Base-by-base conservation (phyloP, 2,329 filamentous ascomycete species). In the Claviceps purpurea region DNA sequence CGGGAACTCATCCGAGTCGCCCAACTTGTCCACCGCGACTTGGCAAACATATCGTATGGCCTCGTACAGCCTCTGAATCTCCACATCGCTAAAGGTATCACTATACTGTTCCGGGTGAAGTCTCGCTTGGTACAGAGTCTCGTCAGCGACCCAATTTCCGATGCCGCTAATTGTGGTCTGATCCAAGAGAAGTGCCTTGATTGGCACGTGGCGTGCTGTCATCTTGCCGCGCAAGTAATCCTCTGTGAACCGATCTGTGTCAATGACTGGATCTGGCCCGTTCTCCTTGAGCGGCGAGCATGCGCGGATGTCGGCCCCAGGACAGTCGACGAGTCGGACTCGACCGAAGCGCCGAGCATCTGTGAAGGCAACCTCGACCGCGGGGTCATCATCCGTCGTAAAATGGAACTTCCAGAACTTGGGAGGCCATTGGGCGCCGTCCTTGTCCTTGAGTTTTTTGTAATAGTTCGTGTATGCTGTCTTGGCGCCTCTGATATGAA, bases 101-200 rank as follows among this genome's bases (percentile, higher is more conserved):
- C 85, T 89, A 69, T 94, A 94, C 64, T 95, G 89, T 65, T 96
- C 91, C 0, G 93, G 93, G 59, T 98, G 91, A 16, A 97, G 77
- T 49, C 78, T 82, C 5, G 93, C 86, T 59, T 97, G 84, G 62
- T 90, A 98, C 50, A 98, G 73, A 6, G 95, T 84, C 66, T 98
- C 93, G 63, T 98, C 93, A 1, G 85, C 89, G 51, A 98, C 91
- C 91, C 91, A 98, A 64, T 97, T 97, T 0, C 93, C 93, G 56
- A 98, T 87, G 7, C 93, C 93, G 61, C 87, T 93, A 55, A 97
- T 86, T 64, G 86, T 86, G 18, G 81, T 77, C 67, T 98, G 93
- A 63, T 97, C 88, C 3, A 97, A 75, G 13, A 98, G 72, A 20
- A 96, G 73, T 0, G 89, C 87, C 65, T 97, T 97, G 57, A 97